Conservation (phyloP, 768 basidiomycete species). For the Pholiota microspora region DNA sequence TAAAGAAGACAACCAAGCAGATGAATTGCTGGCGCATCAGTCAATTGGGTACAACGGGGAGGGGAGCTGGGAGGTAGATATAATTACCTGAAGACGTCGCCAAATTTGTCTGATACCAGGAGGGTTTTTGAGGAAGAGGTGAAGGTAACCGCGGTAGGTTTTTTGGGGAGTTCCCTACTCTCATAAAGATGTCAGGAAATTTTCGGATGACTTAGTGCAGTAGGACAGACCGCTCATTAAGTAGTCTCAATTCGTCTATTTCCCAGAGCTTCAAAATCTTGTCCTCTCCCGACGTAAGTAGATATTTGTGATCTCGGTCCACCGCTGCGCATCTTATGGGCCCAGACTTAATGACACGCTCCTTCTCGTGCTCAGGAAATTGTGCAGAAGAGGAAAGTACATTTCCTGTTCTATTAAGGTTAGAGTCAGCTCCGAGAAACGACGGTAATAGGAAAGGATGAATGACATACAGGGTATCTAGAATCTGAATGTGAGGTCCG, state of each 20-base stretch:
- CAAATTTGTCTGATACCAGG: constrained; percentile 90
- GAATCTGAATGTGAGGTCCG: constrained; percentile 62
- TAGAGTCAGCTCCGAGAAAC: neutral
- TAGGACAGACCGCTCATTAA: constrained; percentile 58
- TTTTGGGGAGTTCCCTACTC: constrained; percentile 77
- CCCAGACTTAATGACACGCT: constrained; percentile 42
- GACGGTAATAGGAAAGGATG: constrained; percentile 9
- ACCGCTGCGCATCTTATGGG: constrained; percentile 60
- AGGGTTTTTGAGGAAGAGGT: constrained; percentile 62
- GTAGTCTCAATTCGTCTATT: constrained; percentile 48
- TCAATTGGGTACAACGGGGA: constrained; percentile 1
- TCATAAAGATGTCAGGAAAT: neutral
- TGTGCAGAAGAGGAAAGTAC: constrained; percentile 44
- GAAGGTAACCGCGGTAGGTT: constrained; percentile 69
- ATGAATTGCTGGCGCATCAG: constrained; percentile 2
- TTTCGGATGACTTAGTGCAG: neutral
- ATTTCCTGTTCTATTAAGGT: constrained; percentile 47
- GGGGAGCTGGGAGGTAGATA: neutral
- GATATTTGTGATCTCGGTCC: constrained; percentile 38
- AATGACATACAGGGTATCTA: constrained; percentile 50
- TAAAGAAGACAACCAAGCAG: neutral
- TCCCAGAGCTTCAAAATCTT: constrained; percentile 80
- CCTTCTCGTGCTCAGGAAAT: constrained; percentile 27
- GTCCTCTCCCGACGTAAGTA: constrained; percentile 74
- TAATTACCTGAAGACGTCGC: constrained; percentile 81